Base-by-base conservation (phyloP, 2,329 filamentous ascomycete genomes). In the Parastagonospora avenae region DNA sequence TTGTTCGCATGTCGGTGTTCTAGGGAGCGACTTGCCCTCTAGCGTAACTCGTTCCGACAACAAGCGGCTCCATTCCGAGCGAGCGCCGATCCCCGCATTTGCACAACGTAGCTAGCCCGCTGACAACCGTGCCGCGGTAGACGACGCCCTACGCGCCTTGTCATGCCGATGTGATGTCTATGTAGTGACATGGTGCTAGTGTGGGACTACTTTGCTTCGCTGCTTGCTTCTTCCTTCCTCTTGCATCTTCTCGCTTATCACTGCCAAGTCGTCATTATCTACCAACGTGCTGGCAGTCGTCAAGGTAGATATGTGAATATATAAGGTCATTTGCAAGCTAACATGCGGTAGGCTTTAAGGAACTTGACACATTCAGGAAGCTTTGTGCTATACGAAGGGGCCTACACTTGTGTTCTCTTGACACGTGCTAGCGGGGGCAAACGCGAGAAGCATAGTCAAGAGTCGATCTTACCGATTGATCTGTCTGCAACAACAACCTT, bases 121-220 rank as follows among this genome's bases (percentile, higher is more conserved):
- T 32, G 45, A 38, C 57, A 60, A 58, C 59, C 59, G 59, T 60
- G 51, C 56, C 59, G 59, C 56, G 56, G 41, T 35, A 36, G 30
- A 51, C 51, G 45, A 45, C 41, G 37, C 35, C 24, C 28, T 46
- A 33, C 36, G 50, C 48, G 49, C 53, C 50, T 44, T 58, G 52
- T 42, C 38, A 31, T 15, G 27, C 14, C 24, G 15, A 15, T 35
- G n/a, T 38, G 15, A 24, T 15, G 19, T 5, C 19, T 19, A 19
- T 38, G 15, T 9, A 38, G 15, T 12, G 14, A 38, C 8, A 38
- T 27, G 36, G 8, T 15, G 14, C 36, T 38, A 38, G 36, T 38
- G 36, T n/a, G 8, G 27, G 36, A 38, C 19, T 15, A 15, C 24
- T 40, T 29, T 40, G 7, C 4, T 40, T 29, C 16, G 24, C 14